Conservation (phyloP, 495 filamentous ascomycete species). For the Cercophora scortea region DNA sequence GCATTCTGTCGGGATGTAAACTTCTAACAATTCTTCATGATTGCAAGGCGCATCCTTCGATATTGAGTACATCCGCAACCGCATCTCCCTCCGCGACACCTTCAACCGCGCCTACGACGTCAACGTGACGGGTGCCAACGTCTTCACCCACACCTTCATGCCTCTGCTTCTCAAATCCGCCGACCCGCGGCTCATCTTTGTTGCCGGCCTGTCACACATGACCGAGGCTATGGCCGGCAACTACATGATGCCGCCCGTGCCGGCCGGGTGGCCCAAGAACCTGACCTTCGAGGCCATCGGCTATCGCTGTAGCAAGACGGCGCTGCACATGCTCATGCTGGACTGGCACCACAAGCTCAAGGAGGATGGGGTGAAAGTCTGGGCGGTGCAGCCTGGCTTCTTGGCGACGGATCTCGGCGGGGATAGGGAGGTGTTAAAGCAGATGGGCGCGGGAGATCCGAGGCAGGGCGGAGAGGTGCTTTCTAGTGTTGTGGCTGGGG, state of each 20-base stretch:
- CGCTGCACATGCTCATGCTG: constrained; percentile 59
- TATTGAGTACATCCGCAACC: constrained; percentile 12
- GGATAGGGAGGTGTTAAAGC: neutral
- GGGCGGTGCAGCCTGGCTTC: constrained; percentile 46
- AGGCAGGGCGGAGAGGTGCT: constrained; percentile 35
- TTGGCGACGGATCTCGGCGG: constrained; percentile 44
- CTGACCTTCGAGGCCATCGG: constrained; percentile 20
- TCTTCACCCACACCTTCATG: constrained; percentile 37
- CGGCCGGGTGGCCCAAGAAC: constrained; percentile 39
- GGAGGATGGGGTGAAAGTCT: constrained; percentile 56
- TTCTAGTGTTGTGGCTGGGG: constrained; percentile 37
- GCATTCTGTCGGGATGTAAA: too few relatives aligned
- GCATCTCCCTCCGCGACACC: constrained; percentile 30
- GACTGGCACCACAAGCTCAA: constrained; percentile 45
- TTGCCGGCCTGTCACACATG: constrained; percentile 25
- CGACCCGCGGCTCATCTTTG: constrained; percentile 41
- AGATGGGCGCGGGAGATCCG: constrained; percentile 34
- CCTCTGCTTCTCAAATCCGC: constrained; percentile 42
- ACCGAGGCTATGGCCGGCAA: constrained; percentile 13
- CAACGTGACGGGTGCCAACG: constrained; percentile 44
- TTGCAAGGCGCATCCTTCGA: constrained; percentile 7
- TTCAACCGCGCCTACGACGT: constrained; percentile 38
- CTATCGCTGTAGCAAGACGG: constrained; percentile 51
- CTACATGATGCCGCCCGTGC: constrained; percentile 15
- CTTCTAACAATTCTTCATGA: too few relatives aligned